Evolutionary conservation across 73 alveolate species (phyloP).

Genomic region (Uronychia binucleata): DNA sequence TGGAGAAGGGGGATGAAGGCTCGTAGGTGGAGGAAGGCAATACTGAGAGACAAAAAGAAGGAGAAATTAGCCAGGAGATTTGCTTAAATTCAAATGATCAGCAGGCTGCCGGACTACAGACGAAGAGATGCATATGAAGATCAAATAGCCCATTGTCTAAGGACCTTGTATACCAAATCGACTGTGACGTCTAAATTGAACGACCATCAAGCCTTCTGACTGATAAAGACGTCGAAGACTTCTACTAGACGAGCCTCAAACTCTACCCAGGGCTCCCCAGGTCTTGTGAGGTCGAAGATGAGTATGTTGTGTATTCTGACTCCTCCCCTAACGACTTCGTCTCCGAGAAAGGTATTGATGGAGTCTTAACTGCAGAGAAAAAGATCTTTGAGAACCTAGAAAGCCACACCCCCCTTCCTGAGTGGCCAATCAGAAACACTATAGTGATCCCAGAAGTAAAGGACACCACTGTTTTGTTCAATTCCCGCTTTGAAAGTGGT

Average conservation of each 20-base stretch:
- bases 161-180: not conserved
- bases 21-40: not conserved
- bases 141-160: not conserved
- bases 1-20: not conserved
- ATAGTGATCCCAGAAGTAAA: conserved; percentile 4
- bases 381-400: not conserved
- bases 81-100: not conserved
- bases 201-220: not conserved
- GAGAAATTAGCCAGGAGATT: not conserved
- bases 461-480: conserved; percentile 32
- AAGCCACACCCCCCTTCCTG: not conserved
- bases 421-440: not conserved
- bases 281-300: not conserved
- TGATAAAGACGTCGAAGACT: not conserved
- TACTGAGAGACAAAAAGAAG: not conserved
- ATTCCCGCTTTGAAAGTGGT: conserved; percentile 51
- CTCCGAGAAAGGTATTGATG: not conserved
- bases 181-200: not conserved
- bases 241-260: not conserved
- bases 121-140: not conserved
- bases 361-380: not conserved
- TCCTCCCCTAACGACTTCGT: not conserved
- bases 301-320: not conserved
- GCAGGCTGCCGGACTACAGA: not conserved
- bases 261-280: not conserved